Base-by-base conservation (phyloP, 257 asterid genomes). In the Forsythia suspensa region DNA sequence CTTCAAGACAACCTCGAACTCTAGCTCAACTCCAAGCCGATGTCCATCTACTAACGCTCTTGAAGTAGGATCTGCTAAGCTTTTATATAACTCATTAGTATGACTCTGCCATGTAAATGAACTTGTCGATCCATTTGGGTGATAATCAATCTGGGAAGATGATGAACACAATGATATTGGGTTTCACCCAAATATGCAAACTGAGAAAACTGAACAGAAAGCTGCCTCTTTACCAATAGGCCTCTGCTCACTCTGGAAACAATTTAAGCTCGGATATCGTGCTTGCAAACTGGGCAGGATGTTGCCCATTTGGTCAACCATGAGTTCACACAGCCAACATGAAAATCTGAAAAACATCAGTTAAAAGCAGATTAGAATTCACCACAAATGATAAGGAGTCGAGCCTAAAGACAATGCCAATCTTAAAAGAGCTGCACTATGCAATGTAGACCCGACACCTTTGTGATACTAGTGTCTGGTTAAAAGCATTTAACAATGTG, bases 241-340 rank as follows among this genome's bases (percentile, higher is more conserved):
- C 69, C 36, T 72, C 21, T 51, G 48, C 4, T 77, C 71, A 81
- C 55, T 77, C 73, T 73, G 41, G 82, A 73, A 57, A 24, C 63
- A 24, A 21, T 68, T 67, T 57, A 36, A 75, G 74, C 44, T 43
- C 82, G 37, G 43, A 82, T 15, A 57, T 82, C 85, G 36, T 69
- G 77, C 82, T 82, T 82, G 74, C 85, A 82, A 59, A 82, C 82
- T 15, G 85, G 85, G 52, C 85, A 82, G 80, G 77, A 74, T 21
- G 82, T 74, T 39, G 82, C 82, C 71, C 85, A 77, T 74, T 82
- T 82, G 36, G 82, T 82, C 74, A 82, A 57, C 85, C 85, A 82
- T 4, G 85, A 78, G 21, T 41, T 70, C 77, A 82, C 85, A 69
- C 85, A 81, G 4, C 78, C 74, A n/a, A 72, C 63, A 71, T 81